Conservation (phyloP, 345 rosid species). For the Cardamine resedifolia region DNA sequence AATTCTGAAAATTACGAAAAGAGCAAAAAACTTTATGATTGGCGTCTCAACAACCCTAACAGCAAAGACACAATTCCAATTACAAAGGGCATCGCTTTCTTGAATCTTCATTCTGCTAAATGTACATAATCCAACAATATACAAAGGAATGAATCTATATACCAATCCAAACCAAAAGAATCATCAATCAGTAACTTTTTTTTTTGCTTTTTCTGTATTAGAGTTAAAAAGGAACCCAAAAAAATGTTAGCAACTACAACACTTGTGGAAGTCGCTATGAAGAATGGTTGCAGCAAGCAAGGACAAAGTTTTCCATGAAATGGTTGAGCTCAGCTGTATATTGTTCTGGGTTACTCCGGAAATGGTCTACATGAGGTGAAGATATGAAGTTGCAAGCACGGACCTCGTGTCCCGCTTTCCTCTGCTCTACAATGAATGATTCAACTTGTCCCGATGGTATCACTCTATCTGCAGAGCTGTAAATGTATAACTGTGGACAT, state of each 20-base stretch:
- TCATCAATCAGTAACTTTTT: slow-evolving; percentile 18
- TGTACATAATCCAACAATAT: slow-evolving; percentile 32
- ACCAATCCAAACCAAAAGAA: slow-evolving; percentile 33
- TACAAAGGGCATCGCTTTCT: slow-evolving; percentile 7
- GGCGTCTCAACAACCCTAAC: not conserved
- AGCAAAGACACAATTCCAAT: not conserved
- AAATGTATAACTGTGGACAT: slow-evolving; percentile 93
- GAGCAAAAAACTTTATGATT: not conserved
- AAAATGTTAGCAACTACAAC: slow-evolving; percentile 22
- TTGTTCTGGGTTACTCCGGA: slow-evolving; percentile 81
- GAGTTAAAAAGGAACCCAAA: slow-evolving; percentile 10
- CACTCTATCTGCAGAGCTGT: slow-evolving; percentile 94
- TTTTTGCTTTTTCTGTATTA: not conserved
- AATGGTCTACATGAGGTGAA: slow-evolving; percentile 98
- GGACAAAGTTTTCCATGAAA: slow-evolving; percentile 75
- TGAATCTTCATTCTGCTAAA: slow-evolving; percentile 21
- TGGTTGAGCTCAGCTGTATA: slow-evolving; percentile 73
- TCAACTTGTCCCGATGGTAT: slow-evolving; percentile 82
- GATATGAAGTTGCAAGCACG: slow-evolving; percentile 89
- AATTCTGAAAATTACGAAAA: slow-evolving; percentile 2
- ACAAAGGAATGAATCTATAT: slow-evolving; percentile 29
- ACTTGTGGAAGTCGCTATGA: slow-evolving; percentile 25
- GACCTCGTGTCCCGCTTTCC: slow-evolving; percentile 75
- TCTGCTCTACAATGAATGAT: slow-evolving; percentile 80
- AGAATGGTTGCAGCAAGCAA: slow-evolving; percentile 49